These are phyloP conservation scores for Coleophoma eucalyptorum DNA, from an alignment of 2,329 filamentous ascomycete genomes.

Conservation along the genomic window DNA sequence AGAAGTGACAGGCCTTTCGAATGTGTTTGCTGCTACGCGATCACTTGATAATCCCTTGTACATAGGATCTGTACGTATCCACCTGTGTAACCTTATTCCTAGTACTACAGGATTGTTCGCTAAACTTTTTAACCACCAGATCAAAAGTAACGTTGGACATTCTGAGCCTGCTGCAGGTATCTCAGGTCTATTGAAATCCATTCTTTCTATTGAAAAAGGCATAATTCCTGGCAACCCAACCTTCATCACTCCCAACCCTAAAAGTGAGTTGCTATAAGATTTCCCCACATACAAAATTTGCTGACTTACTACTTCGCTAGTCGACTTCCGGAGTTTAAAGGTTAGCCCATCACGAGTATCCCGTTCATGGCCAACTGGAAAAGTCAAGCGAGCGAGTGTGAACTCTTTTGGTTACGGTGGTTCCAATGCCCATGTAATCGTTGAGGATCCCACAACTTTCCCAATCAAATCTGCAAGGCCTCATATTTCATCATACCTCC, in stretches of 20 bases:
- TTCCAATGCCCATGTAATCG: slow-evolving; percentile 40
- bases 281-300: neutral
- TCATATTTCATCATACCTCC: slow-evolving; percentile 6
- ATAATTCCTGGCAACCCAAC: slow-evolving; percentile 12
- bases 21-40: neutral
- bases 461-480: neutral
- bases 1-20: slow-evolving; percentile 6
- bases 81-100: neutral
- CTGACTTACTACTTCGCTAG: neutral
- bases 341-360: slow-evolving; percentile 6
- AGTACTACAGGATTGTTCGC: neutral
- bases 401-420: slow-evolving; percentile 37
- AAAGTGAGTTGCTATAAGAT: slow-evolving; percentile 5
- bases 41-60: neutral
- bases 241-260: slow-evolving; percentile 28
- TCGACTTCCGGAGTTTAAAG: slow-evolving; percentile 2
- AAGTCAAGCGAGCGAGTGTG: slow-evolving; percentile 14
- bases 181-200: slow-evolving; percentile 37
- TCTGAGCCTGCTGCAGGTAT: slow-evolving; percentile 39
- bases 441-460: slow-evolving; percentile 22
- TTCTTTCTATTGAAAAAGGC: slow-evolving; percentile 26
- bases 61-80: slow-evolving; percentile 12
- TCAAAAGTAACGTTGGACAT: slow-evolving; percentile 39
- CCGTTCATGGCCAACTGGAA: slow-evolving; percentile 20
- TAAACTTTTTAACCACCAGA: neutral